These are phyloP conservation scores for Cryptococcus sp. DNA, from an alignment of 1,284 basidiomycete species.

Conservation along the genomic window DNA sequence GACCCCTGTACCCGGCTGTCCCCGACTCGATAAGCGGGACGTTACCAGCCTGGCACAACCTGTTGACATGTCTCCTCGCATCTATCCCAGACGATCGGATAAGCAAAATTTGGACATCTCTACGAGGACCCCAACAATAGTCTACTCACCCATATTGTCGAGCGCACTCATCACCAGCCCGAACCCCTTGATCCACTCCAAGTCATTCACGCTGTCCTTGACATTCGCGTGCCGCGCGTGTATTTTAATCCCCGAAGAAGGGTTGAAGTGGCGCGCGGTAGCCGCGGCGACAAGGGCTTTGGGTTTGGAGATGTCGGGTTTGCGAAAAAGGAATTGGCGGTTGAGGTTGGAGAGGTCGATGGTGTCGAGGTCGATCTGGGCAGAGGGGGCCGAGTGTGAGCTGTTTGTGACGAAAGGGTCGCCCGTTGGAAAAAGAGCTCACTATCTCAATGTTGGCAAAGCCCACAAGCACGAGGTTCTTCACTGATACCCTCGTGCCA, in stretches of 20 bases:
- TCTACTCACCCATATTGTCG: constrained; percentile 83
- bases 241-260: constrained; percentile 65
- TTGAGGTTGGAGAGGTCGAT: constrained; percentile 99
- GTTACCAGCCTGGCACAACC: constrained; percentile 88
- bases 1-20: constrained; percentile 90
- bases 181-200: constrained; percentile 84
- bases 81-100: constrained; percentile 52
- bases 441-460: constrained; percentile 82
- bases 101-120: background rate
- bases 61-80: constrained; percentile 89
- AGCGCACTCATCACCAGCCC: constrained; percentile 94
- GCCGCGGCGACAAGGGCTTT: constrained; percentile 91
- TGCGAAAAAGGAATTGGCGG: constrained; percentile 94
- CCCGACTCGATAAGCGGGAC: constrained; percentile 94
- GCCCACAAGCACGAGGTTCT: constrained; percentile 90
- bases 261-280: constrained; percentile 88
- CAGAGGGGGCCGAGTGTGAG: background rate
- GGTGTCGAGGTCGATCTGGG: constrained; percentile 88
- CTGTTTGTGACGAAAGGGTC: too few species aligned
- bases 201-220: constrained; percentile 86
- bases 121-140: too few species aligned
- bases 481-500: constrained; percentile 59
- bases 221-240: constrained; percentile 91
- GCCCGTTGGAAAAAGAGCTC: constrained; percentile 17
- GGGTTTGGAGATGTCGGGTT: constrained; percentile 95